Percentiles rank a stretch among this genome's conserved stretches.
Conservation (phyloP, 331 rosid genomes). For the Pyracantha coccinea region DNA sequence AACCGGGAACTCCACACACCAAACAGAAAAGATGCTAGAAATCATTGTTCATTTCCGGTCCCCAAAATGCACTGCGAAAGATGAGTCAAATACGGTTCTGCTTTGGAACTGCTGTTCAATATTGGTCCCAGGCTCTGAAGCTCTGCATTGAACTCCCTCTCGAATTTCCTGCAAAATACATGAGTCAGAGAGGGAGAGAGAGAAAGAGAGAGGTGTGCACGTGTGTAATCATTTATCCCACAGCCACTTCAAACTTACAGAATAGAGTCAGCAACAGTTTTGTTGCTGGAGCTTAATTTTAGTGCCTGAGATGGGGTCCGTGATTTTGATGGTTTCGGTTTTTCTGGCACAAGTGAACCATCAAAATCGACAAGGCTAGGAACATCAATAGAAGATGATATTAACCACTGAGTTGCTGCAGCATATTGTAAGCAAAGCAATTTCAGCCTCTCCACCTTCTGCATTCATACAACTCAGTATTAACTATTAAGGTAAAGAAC, state of each 20-base stretch:
- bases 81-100: conserved; percentile 84
- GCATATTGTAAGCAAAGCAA: conserved; percentile 88
- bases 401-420: conserved; percentile 91
- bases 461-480: conserved; percentile 24
- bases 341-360: conserved; percentile 27
- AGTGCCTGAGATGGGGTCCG: conserved; percentile 37
- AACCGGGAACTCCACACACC: background rate
- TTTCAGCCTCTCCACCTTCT: conserved; percentile 88
- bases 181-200: background rate
- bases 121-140: conserved; percentile 83
- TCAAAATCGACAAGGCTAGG: conserved; percentile 39
- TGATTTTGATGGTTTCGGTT: conserved; percentile 43
- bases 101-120: conserved; percentile 69
- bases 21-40: conserved; percentile 14
- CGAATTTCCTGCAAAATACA: conserved; percentile 40
- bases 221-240: background rate
- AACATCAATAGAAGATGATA: conserved; percentile 59
- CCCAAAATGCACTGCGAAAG: conserved; percentile 87
- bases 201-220: background rate
- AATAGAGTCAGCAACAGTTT: conserved; percentile 55
- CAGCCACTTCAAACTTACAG: conserved; percentile 50
- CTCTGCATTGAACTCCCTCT: conserved; percentile 73
- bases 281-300: conserved; percentile 53
- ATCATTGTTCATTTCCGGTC: conserved; percentile 48
- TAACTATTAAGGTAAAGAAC: background rate